phyloP scores from a whole-genome alignment of 179 eudicot species.

The Spinacia oleracea region DNA sequence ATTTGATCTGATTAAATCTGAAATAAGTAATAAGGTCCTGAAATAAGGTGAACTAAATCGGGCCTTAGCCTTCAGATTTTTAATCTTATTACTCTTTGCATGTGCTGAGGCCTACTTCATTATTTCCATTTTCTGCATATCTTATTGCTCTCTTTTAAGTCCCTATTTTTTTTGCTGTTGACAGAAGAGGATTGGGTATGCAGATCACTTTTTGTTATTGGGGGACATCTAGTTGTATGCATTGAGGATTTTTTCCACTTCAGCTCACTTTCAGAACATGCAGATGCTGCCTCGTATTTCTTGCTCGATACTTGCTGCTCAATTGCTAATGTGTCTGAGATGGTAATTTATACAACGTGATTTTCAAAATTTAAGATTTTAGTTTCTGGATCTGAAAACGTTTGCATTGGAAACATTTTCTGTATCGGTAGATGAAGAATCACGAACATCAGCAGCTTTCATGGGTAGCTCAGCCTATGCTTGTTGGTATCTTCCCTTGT shows the following conservation, averaged over 20 bases:
- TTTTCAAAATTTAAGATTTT: neutral
- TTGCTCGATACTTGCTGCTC: conserved; percentile 50
- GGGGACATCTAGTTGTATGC: conserved; percentile 56
- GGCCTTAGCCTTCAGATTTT: too few species aligned
- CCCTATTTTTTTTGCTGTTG: conserved; percentile 20
- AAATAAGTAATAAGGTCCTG: too few species aligned
- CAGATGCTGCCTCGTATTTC: conserved; percentile 43
- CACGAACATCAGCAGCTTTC: too few species aligned
- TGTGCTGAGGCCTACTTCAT: neutral
- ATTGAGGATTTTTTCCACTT: conserved; percentile 54
- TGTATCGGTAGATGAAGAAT: too few species aligned
- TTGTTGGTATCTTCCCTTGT: too few species aligned
- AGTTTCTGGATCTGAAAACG: conserved; percentile 2
- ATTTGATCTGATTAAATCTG: too few species aligned
- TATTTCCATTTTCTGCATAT: neutral
- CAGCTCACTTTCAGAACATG: conserved; percentile 32
- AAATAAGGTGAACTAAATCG: too few species aligned
- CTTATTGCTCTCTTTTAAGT: neutral
- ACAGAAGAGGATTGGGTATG: conserved; percentile 51
- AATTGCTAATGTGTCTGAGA: conserved; percentile 43
- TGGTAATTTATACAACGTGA: conserved; percentile 42
- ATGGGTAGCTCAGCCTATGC: too few species aligned
- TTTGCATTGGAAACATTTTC: neutral
- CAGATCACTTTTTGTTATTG: conserved; percentile 60
- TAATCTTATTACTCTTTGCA: too few species aligned